Percentiles rank a stretch among this genome's conserved stretches.
Conservation (phyloP, 225 moss, liverwort and hornwort species). For the Marchantia polymorpha region DNA sequence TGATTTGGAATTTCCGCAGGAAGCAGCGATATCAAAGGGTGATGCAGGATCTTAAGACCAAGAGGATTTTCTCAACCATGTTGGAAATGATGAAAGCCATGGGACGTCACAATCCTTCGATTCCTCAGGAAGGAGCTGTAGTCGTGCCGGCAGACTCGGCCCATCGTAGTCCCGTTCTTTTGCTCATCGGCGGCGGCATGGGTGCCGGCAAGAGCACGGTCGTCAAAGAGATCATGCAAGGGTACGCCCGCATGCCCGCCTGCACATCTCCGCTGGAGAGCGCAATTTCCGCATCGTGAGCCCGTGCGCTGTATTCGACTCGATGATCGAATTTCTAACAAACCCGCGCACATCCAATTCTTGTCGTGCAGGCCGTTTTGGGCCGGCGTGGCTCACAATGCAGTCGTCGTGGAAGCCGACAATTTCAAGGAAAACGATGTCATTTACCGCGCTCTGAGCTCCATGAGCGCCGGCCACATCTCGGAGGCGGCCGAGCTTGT, state of each 20-base stretch:
- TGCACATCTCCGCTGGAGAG: not conserved
- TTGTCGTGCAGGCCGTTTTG: conserved; percentile 71
- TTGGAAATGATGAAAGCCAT: conserved; percentile 76
- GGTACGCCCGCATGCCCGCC: conserved; percentile 37
- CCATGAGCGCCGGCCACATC: conserved; percentile 53
- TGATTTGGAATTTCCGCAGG: conserved; percentile 37
- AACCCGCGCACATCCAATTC: no score
- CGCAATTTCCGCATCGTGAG: no score
- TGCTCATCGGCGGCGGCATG: conserved; percentile 93
- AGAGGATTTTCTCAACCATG: conserved; percentile 58
- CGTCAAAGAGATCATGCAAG: conserved; percentile 73
- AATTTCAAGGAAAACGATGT: conserved; percentile 90
- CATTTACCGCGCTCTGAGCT: conserved; percentile 67
- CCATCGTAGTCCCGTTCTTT: conserved; percentile 69
- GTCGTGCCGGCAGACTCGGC: conserved; percentile 64
- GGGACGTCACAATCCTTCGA: conserved; percentile 38
- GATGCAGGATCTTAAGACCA: conserved; percentile 54
- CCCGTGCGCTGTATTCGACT: no score
- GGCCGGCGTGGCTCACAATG: conserved; percentile 70
- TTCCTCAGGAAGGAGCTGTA: conserved; percentile 56
- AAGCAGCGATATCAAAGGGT: conserved; percentile 60
- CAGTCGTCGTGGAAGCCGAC: conserved; percentile 95
- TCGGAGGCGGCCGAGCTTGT: conserved; percentile 76
- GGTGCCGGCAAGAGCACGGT: conserved; percentile 91
- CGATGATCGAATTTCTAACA: no score